Evolutionary conservation across 2,329 filamentous ascomycete species (phyloP).

Genomic region (Colletotrichum acutatum): DNA sequence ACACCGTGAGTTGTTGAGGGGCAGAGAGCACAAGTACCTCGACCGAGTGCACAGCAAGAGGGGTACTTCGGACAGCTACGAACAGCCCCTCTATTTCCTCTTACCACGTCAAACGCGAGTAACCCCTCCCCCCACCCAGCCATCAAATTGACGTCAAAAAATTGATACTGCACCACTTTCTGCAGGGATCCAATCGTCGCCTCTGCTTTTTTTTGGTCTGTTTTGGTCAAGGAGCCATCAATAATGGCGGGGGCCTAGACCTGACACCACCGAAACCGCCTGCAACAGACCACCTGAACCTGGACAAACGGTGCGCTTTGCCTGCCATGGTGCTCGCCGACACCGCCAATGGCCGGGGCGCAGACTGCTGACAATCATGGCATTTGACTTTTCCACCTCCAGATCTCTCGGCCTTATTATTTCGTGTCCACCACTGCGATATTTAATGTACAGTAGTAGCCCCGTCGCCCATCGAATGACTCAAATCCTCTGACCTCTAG

Average conservation of each 20-base stretch:
- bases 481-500: background rate
- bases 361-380: conserved; percentile 27
- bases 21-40: conserved; percentile 11
- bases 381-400: conserved; percentile 31
- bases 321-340: too few species aligned
- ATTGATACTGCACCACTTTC: conserved; percentile 14
- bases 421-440: conserved; percentile 14
- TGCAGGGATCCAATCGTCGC: conserved; percentile 8
- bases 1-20: conserved; percentile 9
- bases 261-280: background rate
- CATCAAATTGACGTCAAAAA: conserved; percentile 35
- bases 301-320: background rate
- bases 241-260: conserved; percentile 7
- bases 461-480: conserved; percentile 22
- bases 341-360: background rate
- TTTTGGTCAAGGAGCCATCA: background rate
- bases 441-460: conserved; percentile 15
- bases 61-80: background rate
- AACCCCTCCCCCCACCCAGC: conserved; percentile 31
- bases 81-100: conserved; percentile 14
- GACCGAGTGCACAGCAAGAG: background rate
- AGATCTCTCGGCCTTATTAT: conserved; percentile 34
- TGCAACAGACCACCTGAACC: background rate
- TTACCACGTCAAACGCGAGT: conserved; percentile 26
- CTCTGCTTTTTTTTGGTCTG: background rate